Conservation (phyloP, 208 protist genomes). For the Wallacemonas sp. region DNA sequence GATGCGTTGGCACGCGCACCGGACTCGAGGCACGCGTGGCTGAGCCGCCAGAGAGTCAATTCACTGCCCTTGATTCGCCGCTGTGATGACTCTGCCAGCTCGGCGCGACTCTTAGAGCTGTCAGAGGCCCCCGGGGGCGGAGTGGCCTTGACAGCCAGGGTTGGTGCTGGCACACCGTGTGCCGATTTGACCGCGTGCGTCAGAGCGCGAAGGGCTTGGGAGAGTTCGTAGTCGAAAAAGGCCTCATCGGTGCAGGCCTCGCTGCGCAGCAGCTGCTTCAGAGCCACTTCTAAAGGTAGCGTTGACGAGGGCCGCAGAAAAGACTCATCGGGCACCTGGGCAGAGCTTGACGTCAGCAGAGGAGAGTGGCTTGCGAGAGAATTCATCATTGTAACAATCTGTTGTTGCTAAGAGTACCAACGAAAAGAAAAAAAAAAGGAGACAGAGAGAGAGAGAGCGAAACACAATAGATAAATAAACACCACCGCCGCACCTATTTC, state of each 20-base stretch:
- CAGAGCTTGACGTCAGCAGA: no score
- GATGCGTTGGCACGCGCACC: neutral
- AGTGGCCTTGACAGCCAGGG: no score
- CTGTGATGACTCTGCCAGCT: no score
- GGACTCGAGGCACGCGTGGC: slow-evolving; percentile 10
- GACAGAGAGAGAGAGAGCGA: slow-evolving; percentile 8
- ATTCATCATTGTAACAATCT: no score
- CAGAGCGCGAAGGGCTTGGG: slow-evolving; percentile 69
- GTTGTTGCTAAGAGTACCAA: neutral
- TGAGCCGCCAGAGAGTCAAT: slow-evolving; percentile 7
- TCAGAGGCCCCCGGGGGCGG: no score
- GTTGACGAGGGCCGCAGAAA: slow-evolving; percentile 1
- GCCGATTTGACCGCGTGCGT: slow-evolving; percentile 39
- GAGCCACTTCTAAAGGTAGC: slow-evolving; percentile 51
- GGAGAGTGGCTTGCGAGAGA: no score
- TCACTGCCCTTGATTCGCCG: slow-evolving; percentile 4
- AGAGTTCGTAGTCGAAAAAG: slow-evolving; percentile 64
- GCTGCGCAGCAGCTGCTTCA: slow-evolving; percentile 59
- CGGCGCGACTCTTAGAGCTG: neutral
- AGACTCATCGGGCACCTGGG: neutral
- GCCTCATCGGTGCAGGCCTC: slow-evolving; percentile 57
- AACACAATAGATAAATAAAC: slow-evolving; percentile 8
- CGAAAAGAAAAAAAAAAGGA: neutral
- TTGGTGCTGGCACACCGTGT: neutral
- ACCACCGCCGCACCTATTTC: no score